Percentiles rank a stretch among this genome's conserved stretches.
phyloP scores from a whole-genome alignment of 768 basidiomycete species.

The Termitomyces sp. region DNA sequence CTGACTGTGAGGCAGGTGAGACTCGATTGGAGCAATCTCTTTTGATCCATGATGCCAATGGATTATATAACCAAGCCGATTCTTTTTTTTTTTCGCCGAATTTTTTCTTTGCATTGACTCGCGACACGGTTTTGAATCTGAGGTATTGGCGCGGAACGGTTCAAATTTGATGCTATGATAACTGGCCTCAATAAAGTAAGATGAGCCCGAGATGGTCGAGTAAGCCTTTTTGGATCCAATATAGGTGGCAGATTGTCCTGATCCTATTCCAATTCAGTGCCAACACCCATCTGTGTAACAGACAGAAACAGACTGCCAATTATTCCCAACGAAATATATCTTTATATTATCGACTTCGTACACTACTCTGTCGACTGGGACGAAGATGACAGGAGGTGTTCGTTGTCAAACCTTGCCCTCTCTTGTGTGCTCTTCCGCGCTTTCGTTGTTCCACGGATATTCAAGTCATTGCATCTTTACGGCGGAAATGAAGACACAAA shows the following conservation, averaged over 20 bases:
- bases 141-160: too few species aligned
- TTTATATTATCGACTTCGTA: constrained; percentile 32
- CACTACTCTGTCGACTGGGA: constrained; percentile 13
- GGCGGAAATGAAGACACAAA: constrained; percentile 1
- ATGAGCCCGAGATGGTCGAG: constrained; percentile 5
- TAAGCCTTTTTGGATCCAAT: background rate
- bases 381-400: constrained; percentile 12
- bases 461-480: constrained; percentile 23
- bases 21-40: too few species aligned
- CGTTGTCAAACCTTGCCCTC: constrained; percentile 26
- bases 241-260: background rate
- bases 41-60: too few species aligned
- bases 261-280: background rate
- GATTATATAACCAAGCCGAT: too few species aligned
- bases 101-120: background rate
- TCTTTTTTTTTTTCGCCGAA: background rate
- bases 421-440: constrained; percentile 40
- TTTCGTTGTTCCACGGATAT: constrained; percentile 32
- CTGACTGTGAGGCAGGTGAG: too few species aligned
- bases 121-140: background rate
- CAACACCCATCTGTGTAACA: background rate
- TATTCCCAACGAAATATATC: constrained; percentile 41
- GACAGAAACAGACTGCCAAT: constrained; percentile 1
- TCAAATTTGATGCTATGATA: background rate
- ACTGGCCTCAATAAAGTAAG: background rate